Conservation (phyloP, 2,329 filamentous ascomycete species). For the Pseudogymnoascus pannorum region DNA sequence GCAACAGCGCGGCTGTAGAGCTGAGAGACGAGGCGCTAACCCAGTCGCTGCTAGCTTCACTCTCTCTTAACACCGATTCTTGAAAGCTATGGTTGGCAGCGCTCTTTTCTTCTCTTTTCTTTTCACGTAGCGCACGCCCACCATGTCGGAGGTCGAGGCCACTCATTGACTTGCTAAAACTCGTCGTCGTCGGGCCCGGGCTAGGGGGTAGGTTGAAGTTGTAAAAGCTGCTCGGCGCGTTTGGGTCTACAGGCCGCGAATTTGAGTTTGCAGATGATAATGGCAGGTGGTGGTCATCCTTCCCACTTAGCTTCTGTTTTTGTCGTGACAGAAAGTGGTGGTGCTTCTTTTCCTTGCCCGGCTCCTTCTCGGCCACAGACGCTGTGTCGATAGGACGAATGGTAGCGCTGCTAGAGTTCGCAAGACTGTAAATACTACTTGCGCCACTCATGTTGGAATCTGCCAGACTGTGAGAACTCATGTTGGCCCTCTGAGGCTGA, state of each 20-base stretch:
- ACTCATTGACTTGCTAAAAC: slow-evolving; percentile 77
- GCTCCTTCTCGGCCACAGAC: slow-evolving; percentile 37
- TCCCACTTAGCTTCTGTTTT: slow-evolving; percentile 67
- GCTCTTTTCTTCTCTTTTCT: slow-evolving; percentile 65
- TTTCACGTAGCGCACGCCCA: slow-evolving; percentile 69
- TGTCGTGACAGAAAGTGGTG: slow-evolving; percentile 74
- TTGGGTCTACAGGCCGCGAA: slow-evolving; percentile 67
- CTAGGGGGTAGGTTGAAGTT: slow-evolving; percentile 70
- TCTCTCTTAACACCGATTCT: slow-evolving; percentile 27
- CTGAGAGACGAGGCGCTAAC: slow-evolving; percentile 46
- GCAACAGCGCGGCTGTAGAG: slow-evolving; percentile 32
- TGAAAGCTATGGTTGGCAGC: slow-evolving; percentile 14
- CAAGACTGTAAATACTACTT: slow-evolving; percentile 62
- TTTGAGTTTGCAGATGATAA: slow-evolving; percentile 71
- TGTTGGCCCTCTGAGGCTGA: slow-evolving; percentile 51
- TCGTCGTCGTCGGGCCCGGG: slow-evolving; percentile 54
- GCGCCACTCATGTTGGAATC: slow-evolving; percentile 45
- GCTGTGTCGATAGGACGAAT: slow-evolving; percentile 53
- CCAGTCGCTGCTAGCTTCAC: slow-evolving; percentile 36
- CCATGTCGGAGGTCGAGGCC: slow-evolving; percentile 73
- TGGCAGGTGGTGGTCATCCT: slow-evolving; percentile 65
- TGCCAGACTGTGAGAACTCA: slow-evolving; percentile 63
- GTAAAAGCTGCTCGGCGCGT: slow-evolving; percentile 68
- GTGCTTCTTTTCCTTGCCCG: slow-evolving; percentile 65
- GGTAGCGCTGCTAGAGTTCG: slow-evolving; percentile 71